Evolutionary conservation across 2,329 filamentous ascomycete species (phyloP).

Genomic region (Pyricularia pennisetigena): DNA sequence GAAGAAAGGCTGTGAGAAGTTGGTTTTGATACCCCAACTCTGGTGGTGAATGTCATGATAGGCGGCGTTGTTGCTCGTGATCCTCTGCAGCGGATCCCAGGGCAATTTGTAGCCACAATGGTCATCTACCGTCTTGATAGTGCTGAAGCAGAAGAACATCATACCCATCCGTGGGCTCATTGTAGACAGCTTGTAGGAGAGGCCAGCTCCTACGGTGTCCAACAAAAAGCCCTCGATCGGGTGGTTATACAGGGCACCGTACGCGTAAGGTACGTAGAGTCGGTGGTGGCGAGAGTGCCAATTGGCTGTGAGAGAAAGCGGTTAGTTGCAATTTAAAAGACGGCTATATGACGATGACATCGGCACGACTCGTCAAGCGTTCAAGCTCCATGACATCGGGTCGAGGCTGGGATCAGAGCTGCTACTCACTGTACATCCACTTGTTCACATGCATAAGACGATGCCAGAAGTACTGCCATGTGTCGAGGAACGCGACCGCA

Average conservation of each 20-base stretch:
- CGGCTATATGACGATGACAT: not conserved
- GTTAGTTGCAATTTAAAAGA: not conserved
- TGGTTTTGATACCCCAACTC: conserved; percentile 97
- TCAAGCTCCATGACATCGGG: not conserved
- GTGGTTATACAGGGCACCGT: conserved; percentile 94
- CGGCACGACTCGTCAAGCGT: not conserved
- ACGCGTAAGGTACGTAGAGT: conserved; percentile 95
- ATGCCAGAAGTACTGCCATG: conserved; percentile 97
- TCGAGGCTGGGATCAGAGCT: not conserved
- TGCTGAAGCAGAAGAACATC: conserved; percentile 80
- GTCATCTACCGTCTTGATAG: conserved; percentile 94
- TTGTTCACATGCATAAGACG: conserved; percentile 96
- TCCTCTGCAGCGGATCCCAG: conserved; percentile 84
- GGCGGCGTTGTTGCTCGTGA: conserved; percentile 89
- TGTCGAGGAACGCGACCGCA: conserved; percentile 73
- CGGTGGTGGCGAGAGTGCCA: conserved; percentile 96
- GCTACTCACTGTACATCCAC: conserved; percentile 80
- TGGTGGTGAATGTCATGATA: conserved; percentile 99
- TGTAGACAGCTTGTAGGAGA: conserved; percentile 71
- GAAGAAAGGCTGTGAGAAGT: conserved; percentile 87
- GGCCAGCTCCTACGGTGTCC: conserved; percentile 77
- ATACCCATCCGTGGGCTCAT: conserved; percentile 84
- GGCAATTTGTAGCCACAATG: conserved; percentile 96
- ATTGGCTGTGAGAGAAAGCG: conserved; percentile 41
- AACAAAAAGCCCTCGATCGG: conserved; percentile 88